These are phyloP conservation scores for Geranomyces michiganensis DNA, from an alignment of 192 early-diverging fungal genomes.

Conservation along the genomic window DNA sequence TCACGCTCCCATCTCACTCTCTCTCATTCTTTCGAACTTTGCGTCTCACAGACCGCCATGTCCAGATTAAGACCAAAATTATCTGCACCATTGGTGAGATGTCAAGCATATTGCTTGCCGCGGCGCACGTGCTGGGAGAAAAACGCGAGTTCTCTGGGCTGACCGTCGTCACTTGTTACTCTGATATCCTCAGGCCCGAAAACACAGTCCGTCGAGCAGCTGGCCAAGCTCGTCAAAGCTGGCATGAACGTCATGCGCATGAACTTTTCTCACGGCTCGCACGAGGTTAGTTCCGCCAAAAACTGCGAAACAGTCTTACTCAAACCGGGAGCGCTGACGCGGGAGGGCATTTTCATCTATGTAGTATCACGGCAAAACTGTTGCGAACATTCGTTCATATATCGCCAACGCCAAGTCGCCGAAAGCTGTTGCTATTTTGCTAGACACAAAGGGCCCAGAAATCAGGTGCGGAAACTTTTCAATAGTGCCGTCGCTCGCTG, in stretches of 20 bases:
- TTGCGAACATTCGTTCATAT: conserved; percentile 48
- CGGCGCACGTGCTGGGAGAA: too few relatives aligned
- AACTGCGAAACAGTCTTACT: neutral
- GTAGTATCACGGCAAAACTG: conserved; percentile 56
- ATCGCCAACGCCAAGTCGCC: conserved; percentile 40
- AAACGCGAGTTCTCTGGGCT: too few relatives aligned
- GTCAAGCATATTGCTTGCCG: neutral
- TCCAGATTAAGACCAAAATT: conserved; percentile 61
- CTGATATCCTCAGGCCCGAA: conserved; percentile 47
- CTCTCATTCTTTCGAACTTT: neutral
- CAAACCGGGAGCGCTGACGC: neutral
- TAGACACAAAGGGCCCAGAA: conserved; percentile 65
- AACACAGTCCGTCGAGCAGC: conserved; percentile 51
- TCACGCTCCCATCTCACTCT: neutral
- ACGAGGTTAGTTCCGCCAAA: conserved; percentile 51
- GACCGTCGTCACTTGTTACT: too few relatives aligned
- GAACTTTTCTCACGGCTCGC: conserved; percentile 62
- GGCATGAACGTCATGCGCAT: conserved; percentile 59
- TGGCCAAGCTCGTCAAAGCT: conserved; percentile 54
- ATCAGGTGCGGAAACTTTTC: conserved; percentile 39
- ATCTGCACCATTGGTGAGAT: conserved; percentile 56
- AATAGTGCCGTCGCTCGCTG: neutral
- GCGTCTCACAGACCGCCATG: conserved; percentile 37
- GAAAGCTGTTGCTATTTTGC: conserved; percentile 51
- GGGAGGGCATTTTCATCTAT: neutral